These are phyloP conservation scores for Linderniella brevidens DNA, from an alignment of 257 asterid species.

Conservation along the genomic window DNA sequence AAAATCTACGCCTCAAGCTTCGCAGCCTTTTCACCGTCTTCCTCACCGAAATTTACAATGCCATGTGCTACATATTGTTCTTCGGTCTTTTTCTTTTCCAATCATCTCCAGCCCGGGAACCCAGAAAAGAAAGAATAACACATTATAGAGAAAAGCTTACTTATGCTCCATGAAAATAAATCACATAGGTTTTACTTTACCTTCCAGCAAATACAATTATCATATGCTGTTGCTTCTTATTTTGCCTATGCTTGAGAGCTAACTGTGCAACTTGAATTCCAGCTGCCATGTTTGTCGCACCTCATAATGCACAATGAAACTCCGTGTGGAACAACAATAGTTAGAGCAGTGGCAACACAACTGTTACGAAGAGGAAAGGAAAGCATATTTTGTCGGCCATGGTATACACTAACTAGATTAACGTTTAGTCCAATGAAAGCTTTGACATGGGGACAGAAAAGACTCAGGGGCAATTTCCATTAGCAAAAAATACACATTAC, in stretches of 20 bases:
- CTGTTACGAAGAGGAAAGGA: no score
- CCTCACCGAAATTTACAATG: conserved; percentile 93
- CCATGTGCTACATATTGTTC: conserved; percentile 94
- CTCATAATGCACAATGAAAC: no score
- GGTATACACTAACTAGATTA: no score
- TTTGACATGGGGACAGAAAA: no score
- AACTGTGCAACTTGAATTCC: conserved; percentile 97
- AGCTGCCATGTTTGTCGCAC: conserved; percentile 85
- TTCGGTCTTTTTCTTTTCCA: conserved; percentile 77
- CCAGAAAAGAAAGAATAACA: not conserved
- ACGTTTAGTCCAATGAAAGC: no score
- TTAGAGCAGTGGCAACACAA: no score
- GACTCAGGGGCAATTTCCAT: no score
- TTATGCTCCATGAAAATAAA: not conserved
- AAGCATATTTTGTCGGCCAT: no score
- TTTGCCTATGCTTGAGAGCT: conserved; percentile 97
- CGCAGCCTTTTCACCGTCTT: conserved; percentile 77
- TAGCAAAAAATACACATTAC: no score
- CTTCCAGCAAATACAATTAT: conserved; percentile 94
- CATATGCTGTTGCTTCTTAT: conserved; percentile 94
- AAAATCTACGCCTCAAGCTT: conserved; percentile 82
- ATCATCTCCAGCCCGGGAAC: conserved; percentile 44
- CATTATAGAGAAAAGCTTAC: not conserved
- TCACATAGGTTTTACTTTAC: conserved; percentile 15
- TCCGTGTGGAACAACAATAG: no score